phyloP scores from a whole-genome alignment of 2,329 filamentous ascomycete species.

The Stemphylium vesicarium region DNA sequence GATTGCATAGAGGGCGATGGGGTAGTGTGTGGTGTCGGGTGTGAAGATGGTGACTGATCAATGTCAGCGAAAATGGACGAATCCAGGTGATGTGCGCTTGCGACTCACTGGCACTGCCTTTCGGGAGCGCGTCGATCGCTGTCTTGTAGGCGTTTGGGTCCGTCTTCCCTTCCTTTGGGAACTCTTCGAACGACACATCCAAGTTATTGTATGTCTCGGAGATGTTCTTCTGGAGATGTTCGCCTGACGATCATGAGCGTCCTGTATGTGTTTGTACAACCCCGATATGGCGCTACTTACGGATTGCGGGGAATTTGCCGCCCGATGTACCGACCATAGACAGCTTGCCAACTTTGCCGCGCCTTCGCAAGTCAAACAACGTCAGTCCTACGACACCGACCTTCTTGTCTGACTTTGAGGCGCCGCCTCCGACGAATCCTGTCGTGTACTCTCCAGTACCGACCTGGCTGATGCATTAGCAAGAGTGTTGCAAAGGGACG shows the following conservation, averaged over 20 bases:
- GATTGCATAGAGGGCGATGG: constrained; percentile 91
- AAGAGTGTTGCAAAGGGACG: neutral
- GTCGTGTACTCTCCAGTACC: constrained; percentile 98
- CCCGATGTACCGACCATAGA: constrained; percentile 91
- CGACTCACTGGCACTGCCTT: constrained; percentile 72
- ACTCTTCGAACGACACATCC: constrained; percentile 85
- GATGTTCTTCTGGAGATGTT: constrained; percentile 89
- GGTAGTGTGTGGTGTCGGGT: constrained; percentile 89
- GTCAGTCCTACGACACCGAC: constrained; percentile 91
- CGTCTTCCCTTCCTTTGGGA: constrained; percentile 72
- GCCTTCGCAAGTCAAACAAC: constrained; percentile 83
- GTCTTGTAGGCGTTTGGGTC: constrained; percentile 86
- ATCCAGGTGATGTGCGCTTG: neutral
- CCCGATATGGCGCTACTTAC: constrained; percentile 57
- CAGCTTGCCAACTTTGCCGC: constrained; percentile 85
- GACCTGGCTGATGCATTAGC: constrained; percentile 56
- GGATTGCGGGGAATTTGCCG: constrained; percentile 88
- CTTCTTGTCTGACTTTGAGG: constrained; percentile 92
- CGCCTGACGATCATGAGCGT: constrained; percentile 58
- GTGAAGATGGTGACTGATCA: constrained; percentile 90
- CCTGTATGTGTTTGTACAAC: neutral
- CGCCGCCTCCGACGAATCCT: constrained; percentile 84
- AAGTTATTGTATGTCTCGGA: constrained; percentile 84
- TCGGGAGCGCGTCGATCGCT: constrained; percentile 81
- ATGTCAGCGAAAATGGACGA: neutral